Base-by-base conservation (phyloP, 805 yeast genomes). In the Yarrowia sp. region DNA sequence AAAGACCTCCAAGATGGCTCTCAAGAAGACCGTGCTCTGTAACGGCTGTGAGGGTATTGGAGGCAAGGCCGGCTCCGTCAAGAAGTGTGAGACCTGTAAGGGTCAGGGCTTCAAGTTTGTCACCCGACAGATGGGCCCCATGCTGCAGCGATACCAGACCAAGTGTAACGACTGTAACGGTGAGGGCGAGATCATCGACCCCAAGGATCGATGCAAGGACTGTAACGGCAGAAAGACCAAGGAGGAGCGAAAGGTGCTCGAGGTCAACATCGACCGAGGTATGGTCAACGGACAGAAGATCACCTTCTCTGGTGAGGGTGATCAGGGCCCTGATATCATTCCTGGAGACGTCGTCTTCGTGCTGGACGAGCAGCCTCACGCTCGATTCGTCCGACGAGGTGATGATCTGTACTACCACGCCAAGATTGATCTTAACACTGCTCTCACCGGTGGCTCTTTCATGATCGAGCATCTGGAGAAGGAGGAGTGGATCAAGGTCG, bases 61-160 rank as follows among this genome's bases (percentile, higher is more conserved):
- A 78, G 99, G 99, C 79, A 90, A 90, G 74, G 89, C 86, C 70
- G 96, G 95, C 68, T 82, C 90, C 66, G 96, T 92, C 69, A 89
- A 88, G 81, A 85, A 85, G 72, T 95, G 99, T 86, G 69, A 85
- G 62, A 76, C 85, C 41, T 95, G 99, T 86, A 83, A 85, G 74
- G 99, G 99, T 78, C 83, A 84, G 72, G 99, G 99, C 84, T 79
- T 88, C 77, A 90, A 85, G 78, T 88, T 93, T 70, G 88, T 92
- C 70, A 90, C 97, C 62, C 89, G 96, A 81, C 98, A 95, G 80
- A 92, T 95, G 97, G 99, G 99, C 71, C 97, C 97, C 70, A 91
- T 95, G 92, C 89, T 95, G 73, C 99, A 95, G 82, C 89, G 97
- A 83, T 90, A 90, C 85, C 98, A 95, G 81, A 86, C 96, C 51